Base-by-base conservation (phyloP, 108 stramenopile genomes). In the Conticribra weissflogii region DNA sequence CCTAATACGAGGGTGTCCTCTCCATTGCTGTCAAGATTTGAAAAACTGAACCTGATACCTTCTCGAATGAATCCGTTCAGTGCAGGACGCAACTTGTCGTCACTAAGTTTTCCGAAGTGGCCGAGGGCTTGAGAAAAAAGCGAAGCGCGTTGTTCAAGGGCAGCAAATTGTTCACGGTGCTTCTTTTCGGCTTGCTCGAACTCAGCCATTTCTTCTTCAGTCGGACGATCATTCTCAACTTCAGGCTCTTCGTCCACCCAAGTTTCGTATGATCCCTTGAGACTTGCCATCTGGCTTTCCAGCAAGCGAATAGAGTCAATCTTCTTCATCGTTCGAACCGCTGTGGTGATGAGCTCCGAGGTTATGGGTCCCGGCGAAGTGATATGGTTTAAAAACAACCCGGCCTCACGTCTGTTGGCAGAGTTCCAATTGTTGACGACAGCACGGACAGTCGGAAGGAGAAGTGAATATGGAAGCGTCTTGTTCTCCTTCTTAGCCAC, bases 221-320 rank as follows among this genome's bases (percentile, higher is more conserved):
- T 79, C 24, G 88, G 87, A 22, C 58, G 48, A 46, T 83, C 86
- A 34, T 69, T 78, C 17, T 85, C 79, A 19, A 86, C 63, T 54
- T 86, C 89, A 0, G 91, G 91, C 65, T 91, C 88, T 30, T 65
- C 81, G 45, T 85, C 83, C 12, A 89, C 59, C 91, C 91, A 95
- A 44, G 81, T 78, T 36, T 92, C 85, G 62, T 87, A 95, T 0
- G 81, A 75, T 67, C 84, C 76, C 15, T 86, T 64, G 21, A 95
- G 81, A 51, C 88, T 84, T 24, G 91, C 88, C 94, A 95, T 92
- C 34, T 95, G 91, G 36, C 90, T 79, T 74, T 95, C 94, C 58
- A 95, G 71, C 46, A 91, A 78, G 32, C 89, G 89, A 14, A 95
- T 89, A n/a, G 87, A 78, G 51, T 89, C 79, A 47, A 78, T 80